Conservation (phyloP, 208 protist species). For the Polymyxa betae region DNA sequence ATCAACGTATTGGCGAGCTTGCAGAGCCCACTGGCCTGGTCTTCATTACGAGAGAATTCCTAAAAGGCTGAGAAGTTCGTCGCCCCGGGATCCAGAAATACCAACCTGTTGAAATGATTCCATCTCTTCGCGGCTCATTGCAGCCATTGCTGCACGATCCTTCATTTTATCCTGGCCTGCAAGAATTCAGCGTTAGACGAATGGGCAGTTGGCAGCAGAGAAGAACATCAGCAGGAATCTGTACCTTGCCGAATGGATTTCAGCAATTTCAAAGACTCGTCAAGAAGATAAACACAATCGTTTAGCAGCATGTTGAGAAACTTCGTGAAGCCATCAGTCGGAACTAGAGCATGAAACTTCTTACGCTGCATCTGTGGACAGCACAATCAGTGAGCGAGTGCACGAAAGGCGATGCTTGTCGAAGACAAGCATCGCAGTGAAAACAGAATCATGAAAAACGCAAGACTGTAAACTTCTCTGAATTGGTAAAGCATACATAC, state of each 20-base stretch:
- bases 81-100: neutral
- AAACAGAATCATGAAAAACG: too few relatives aligned
- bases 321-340: neutral
- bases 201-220: neutral
- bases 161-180: neutral
- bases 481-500: too few relatives aligned
- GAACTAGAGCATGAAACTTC: neutral
- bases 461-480: too few relatives aligned
- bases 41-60: conserved; percentile 23
- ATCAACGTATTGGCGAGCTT: neutral
- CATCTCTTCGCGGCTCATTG: neutral
- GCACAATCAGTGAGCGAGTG: neutral
- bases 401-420: too few relatives aligned
- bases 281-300: neutral
- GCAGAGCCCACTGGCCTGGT: neutral
- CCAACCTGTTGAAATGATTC: conserved; percentile 48
- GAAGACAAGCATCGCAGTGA: too few relatives aligned
- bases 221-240: neutral
- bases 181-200: neutral
- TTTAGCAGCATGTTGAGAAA: conserved; percentile 47
- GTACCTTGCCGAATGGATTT: conserved; percentile 4
- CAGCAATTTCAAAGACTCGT: conserved; percentile 22
- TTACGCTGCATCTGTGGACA: neutral
- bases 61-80: neutral
- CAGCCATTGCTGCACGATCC: conserved; percentile 11